Evolutionary conservation across 116 monocot species (phyloP), one percentile per base, ranked within the genome.

Genomic region (Trichopus zeylanicus): DNA sequence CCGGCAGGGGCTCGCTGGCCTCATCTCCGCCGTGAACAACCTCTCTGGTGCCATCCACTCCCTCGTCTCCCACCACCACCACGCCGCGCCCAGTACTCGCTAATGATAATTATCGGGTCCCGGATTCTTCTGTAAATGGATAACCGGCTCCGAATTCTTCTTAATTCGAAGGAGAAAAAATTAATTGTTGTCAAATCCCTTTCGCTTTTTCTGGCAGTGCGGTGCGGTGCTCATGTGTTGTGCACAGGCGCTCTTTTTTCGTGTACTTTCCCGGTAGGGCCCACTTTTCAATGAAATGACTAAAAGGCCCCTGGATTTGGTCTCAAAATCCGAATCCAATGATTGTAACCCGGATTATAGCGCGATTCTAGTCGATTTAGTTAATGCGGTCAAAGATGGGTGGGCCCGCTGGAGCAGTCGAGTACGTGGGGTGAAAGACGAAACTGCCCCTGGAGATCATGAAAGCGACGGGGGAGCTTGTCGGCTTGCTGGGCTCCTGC

Each of bases 1-100:
- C 63, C 63, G 83, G n/a, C 83, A 80, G 20, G 87, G 78, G 4
- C 39, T 87, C 22, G 67, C 67, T 6, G 75, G 81, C 12, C 70
- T 92, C 51, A 73, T 87, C 47, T 47, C 75, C 29, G 84, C 87
- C 39, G 92, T 92, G 46, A 78, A 78, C 62, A 77, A 70, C 64
- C 75, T 91, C 18, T 72, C 87, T 16, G 86, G 73, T 34, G 83
- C 91, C 51, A 73, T 91, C 42, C 81, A 81, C 66, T 69, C 81
- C 20, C 71, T 92, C 46, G 78, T 81, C 53, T 73, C 87, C 32
- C 67, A 75, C 54, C 77, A 80, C 63, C 79, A 55, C 53, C 37
- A 18, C 53, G 4, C 23, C 15, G 26, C 15, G 11, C 31, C 28
- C 31, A 46, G 29, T 27, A 24, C 60, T 52, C 49, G 31, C 11